Conservation (phyloP, 306 rosid genomes). For the Coriaria nepalensis region DNA sequence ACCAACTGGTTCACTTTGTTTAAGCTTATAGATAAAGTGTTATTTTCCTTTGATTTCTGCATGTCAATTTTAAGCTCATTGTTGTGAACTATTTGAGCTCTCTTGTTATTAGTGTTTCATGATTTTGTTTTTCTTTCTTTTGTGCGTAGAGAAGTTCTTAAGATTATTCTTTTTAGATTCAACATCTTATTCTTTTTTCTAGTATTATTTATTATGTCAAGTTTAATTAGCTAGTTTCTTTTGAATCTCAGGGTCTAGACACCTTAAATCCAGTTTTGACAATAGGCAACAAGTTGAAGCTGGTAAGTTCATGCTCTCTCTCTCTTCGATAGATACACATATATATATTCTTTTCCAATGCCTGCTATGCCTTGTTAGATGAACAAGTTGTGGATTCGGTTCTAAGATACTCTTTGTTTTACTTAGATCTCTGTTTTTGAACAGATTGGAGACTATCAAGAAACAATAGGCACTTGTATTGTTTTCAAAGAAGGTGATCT, state of each 20-base stretch:
- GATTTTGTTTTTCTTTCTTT: too few species aligned
- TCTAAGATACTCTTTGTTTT: neutral
- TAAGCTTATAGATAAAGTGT: too few species aligned
- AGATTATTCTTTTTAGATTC: too few species aligned
- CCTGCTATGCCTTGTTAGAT: neutral
- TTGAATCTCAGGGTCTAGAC: neutral
- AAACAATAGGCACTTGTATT: slow-evolving; percentile 44
- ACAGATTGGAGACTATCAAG: slow-evolving; percentile 51
- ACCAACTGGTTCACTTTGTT: too few species aligned
- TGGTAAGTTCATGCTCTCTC: neutral
- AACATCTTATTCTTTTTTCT: too few species aligned
- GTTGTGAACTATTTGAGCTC: too few species aligned
- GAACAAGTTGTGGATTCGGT: neutral
- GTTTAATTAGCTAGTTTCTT: too few species aligned
- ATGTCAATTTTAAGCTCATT: too few species aligned
- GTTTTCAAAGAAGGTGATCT: slow-evolving; percentile 18
- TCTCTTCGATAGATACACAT: neutral
- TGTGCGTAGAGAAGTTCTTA: too few species aligned
- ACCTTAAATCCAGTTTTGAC: neutral
- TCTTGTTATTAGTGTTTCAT: too few species aligned
- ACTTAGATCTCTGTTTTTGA: slow-evolving; percentile 4
- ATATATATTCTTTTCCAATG: neutral
- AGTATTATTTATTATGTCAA: too few species aligned
- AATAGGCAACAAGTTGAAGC: slow-evolving; percentile 4
- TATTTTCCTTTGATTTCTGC: too few species aligned